Percentiles rank a stretch among this genome's conserved stretches.
phyloP scores from a whole-genome alignment of 1,284 basidiomycete genomes.

The Papiliotrema nemorosa region DNA sequence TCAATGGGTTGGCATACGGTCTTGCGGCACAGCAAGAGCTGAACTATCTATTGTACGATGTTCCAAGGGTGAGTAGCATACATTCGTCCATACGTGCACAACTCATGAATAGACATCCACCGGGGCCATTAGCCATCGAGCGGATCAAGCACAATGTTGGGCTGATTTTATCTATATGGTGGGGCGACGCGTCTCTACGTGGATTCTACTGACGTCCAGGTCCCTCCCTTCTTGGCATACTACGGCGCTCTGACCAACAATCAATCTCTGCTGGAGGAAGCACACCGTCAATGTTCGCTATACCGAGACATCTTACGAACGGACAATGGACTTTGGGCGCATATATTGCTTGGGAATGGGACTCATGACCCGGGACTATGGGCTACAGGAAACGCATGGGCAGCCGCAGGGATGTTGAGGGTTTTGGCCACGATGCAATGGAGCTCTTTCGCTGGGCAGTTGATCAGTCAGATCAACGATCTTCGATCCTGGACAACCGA shows the following conservation, averaged over 20 bases:
- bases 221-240: constrained; percentile 86
- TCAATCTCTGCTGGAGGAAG: constrained; percentile 61
- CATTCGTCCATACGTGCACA: not conserved
- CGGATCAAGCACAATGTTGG: constrained; percentile 50
- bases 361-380: constrained; percentile 38
- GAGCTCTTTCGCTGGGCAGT: constrained; percentile 33
- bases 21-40: constrained; percentile 68
- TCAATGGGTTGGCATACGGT: constrained; percentile 57
- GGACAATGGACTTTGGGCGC: constrained; percentile 41
- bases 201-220: constrained; percentile 54
- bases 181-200: constrained; percentile 44
- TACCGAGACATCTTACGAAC: constrained; percentile 60
- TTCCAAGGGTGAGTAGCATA: constrained; percentile 53
- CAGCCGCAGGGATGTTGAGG: constrained; percentile 53
- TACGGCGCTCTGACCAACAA: constrained; percentile 73
- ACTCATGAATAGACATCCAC: constrained; percentile 54
- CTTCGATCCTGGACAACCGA: constrained; percentile 52
- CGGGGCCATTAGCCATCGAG: constrained; percentile 74
- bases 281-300: constrained; percentile 72
- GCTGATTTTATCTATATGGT: constrained; percentile 61
- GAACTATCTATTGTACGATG: constrained; percentile 62
- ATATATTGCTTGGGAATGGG: constrained; percentile 42
- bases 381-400: constrained; percentile 55
- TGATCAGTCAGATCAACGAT: constrained; percentile 46
- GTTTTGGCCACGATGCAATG: constrained; percentile 53